Conservation (phyloP, 2,329 filamentous ascomycete genomes). For the Penicillium sp. region DNA sequence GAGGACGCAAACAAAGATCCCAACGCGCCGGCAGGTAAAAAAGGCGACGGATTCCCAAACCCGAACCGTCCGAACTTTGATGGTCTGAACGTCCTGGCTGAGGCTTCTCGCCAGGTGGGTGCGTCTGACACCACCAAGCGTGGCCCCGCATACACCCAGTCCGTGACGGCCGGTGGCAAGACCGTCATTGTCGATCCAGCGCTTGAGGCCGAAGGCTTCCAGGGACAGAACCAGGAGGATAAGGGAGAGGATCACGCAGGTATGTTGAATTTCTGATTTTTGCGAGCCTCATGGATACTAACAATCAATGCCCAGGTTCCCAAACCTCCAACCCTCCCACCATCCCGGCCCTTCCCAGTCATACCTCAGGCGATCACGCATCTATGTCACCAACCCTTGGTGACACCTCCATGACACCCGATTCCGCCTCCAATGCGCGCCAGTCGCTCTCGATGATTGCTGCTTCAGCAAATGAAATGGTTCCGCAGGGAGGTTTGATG, state of each 20-base stretch:
- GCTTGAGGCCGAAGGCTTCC: constrained; percentile 42
- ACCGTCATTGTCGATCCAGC: constrained; percentile 45
- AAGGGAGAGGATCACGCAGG: not conserved
- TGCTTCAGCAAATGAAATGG: constrained; percentile 48
- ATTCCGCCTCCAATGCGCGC: constrained; percentile 37
- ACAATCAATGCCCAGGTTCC: constrained; percentile 25
- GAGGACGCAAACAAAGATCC: constrained; percentile 43
- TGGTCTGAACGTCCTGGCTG: constrained; percentile 80
- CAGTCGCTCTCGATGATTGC: constrained; percentile 48
- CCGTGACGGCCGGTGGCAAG: constrained; percentile 42
- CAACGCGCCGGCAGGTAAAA: constrained; percentile 34
- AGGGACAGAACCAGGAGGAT: constrained; percentile 19
- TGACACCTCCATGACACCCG: constrained; percentile 35
- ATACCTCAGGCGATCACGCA: constrained; percentile 30
- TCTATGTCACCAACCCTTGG: constrained; percentile 37
- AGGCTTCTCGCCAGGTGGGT: constrained; percentile 78
- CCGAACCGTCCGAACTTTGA: constrained; percentile 65
- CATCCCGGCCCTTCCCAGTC: constrained; percentile 34
- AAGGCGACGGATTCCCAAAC: constrained; percentile 20
- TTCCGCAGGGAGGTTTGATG: constrained; percentile 39
- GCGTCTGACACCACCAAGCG: constrained; percentile 49
- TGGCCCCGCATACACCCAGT: constrained; percentile 39
- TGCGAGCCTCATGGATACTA: constrained; percentile 7
- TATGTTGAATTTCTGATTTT: not conserved
- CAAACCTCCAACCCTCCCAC: constrained; percentile 30